Percentiles rank a stretch among this genome's conserved stretches.
These are phyloP conservation scores for Aspergillus pseudoglaucus DNA, from an alignment of 2,329 filamentous ascomycete genomes.

Conservation along the genomic window DNA sequence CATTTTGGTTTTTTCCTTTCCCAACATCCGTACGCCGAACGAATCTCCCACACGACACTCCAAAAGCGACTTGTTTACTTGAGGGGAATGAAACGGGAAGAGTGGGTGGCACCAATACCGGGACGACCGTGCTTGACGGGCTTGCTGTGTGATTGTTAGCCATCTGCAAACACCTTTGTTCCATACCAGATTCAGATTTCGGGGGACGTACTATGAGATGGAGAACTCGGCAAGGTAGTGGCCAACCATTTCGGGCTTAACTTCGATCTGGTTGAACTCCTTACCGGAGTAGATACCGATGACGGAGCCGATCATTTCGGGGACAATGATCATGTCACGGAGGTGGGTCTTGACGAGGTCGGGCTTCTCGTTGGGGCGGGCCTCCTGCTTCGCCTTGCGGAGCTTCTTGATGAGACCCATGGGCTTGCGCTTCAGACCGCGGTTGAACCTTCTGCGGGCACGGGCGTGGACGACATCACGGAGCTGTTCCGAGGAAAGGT, in stretches of 20 bases:
- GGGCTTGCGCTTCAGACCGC: conserved; percentile 98
- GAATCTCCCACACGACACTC: conserved; percentile 32
- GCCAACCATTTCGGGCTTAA: conserved; percentile 99
- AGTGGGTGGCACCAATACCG: conserved; percentile 99
- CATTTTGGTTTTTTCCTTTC: conserved; percentile 31
- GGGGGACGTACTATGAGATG: conserved; percentile 86
- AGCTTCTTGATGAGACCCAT: conserved; percentile 99
- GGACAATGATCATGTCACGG: conserved; percentile 99
- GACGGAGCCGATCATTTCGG: conserved; percentile 99
- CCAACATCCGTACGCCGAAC: conserved; percentile 25
- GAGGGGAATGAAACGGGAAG: conserved; percentile 99
- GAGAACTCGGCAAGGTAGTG: conserved; percentile 99
- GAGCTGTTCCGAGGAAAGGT: conserved; percentile 97
- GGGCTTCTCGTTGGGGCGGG: conserved; percentile 99
- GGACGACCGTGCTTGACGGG: conserved; percentile 99
- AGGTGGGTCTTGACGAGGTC: conserved; percentile 99
- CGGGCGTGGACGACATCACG: conserved; percentile 99
- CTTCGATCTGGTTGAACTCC: conserved; percentile 99
- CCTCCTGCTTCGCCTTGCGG: conserved; percentile 98
- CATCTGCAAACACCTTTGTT: not conserved
- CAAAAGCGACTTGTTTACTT: conserved; percentile 63
- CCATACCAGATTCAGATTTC: not conserved
- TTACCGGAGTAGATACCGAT: conserved; percentile 99
- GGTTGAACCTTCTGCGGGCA: conserved; percentile 98
- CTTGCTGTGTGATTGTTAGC: conserved; percentile 66